Percentiles rank a stretch among this genome's conserved stretches.
phyloP scores from a whole-genome alignment of 1,284 basidiomycete species.

The Kwoniella shivajii region DNA sequence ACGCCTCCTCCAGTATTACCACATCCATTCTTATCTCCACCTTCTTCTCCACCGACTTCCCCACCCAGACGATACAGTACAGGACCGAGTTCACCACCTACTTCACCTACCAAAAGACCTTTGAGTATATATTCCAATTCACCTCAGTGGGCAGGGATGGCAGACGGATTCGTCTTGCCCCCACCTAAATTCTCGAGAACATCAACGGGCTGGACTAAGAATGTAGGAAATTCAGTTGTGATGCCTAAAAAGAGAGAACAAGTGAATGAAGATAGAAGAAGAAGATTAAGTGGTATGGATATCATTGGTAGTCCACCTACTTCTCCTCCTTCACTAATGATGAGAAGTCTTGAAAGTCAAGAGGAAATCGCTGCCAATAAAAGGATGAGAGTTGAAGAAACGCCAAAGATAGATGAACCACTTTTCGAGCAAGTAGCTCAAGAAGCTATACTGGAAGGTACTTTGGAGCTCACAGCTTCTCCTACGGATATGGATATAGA shows the following conservation, averaged over 20 bases:
- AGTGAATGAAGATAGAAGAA: slow-evolving; percentile 23
- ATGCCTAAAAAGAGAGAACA: slow-evolving; percentile 31
- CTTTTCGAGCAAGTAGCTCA: background rate
- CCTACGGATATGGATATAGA: background rate
- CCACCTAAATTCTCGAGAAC: slow-evolving; percentile 28
- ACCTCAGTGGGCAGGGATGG: slow-evolving; percentile 33
- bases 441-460: background rate
- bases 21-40: slow-evolving; percentile 16
- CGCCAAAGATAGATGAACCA: background rate
- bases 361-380: slow-evolving; percentile 15
- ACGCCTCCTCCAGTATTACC: slow-evolving; percentile 13
- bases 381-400: slow-evolving; percentile 2
- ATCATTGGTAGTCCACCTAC: slow-evolving; percentile 5
- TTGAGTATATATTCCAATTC: slow-evolving; percentile 7
- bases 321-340: slow-evolving; percentile 5
- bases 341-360: slow-evolving; percentile 11
- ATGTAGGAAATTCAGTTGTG: slow-evolving; percentile 14
- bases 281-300: slow-evolving; percentile 21
- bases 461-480: background rate
- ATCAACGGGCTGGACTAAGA: slow-evolving; percentile 1
- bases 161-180: slow-evolving; percentile 28
- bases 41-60: slow-evolving; percentile 10
- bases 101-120: slow-evolving; percentile 7
- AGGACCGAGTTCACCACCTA: slow-evolving; percentile 2
- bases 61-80: background rate